A percentile compares a stretch with the other conserved stretches of the same genome.
Conservation (phyloP, 2,329 filamentous ascomycete genomes). For the Dryadomyces sulphureus region DNA sequence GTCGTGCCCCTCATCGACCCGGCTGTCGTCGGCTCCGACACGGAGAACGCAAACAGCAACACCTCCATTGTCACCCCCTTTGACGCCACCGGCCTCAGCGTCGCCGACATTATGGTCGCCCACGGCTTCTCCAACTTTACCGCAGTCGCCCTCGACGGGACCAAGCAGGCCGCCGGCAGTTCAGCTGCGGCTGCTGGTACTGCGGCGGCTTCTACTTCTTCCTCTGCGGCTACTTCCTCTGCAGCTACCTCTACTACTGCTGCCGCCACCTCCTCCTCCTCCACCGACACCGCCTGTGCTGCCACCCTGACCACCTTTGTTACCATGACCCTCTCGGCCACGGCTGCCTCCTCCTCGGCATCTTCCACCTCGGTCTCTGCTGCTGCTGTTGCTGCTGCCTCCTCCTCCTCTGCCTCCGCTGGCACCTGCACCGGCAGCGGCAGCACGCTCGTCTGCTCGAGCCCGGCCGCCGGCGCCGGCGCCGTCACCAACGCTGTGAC, state of each 20-base stretch:
- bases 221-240: slow-evolving; percentile 3
- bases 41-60: slow-evolving; percentile 45
- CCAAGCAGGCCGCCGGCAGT: slow-evolving; percentile 12
- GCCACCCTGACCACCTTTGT: neutral
- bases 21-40: slow-evolving; percentile 37
- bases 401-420: neutral
- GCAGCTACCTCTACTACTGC: neutral
- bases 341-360: neutral
- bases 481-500: slow-evolving; percentile 9
- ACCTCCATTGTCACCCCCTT: slow-evolving; percentile 39
- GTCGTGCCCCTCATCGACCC: slow-evolving; percentile 56
- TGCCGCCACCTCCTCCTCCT: neutral
- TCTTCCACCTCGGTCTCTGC: neutral
- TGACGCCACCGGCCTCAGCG: slow-evolving; percentile 43
- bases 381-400: neutral
- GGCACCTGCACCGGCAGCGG: slow-evolving; percentile 6
- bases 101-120: slow-evolving; percentile 47
- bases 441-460: slow-evolving; percentile 5
- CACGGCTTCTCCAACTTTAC: slow-evolving; percentile 51
- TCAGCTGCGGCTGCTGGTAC: slow-evolving; percentile 17
- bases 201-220: slow-evolving; percentile 7
- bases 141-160: slow-evolving; percentile 17
- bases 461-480: slow-evolving; percentile 5
- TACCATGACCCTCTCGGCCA: neutral
- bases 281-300: neutral